Conservation (phyloP, 2,329 filamentous ascomycete species). For the Apiospora phragmitis region DNA sequence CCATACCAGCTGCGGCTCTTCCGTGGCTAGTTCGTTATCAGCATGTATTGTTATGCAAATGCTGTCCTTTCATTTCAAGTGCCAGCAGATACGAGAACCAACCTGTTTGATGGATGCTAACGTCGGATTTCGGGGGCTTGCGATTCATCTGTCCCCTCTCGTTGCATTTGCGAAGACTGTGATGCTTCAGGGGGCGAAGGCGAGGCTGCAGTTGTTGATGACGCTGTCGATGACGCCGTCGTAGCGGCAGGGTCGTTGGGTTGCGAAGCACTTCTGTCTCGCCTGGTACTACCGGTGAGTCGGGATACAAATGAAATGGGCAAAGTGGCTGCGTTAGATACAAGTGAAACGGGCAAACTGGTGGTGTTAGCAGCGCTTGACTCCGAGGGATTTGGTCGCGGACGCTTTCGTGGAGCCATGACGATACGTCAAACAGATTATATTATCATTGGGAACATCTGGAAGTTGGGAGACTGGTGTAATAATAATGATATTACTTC, state of each 20-base stretch:
- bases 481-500: neutral
- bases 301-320: slow-evolving; percentile 18
- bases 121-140: slow-evolving; percentile 8
- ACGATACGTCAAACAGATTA: neutral
- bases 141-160: neutral
- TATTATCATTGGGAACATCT: neutral
- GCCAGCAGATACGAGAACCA: too few relatives aligned
- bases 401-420: slow-evolving; percentile 45
- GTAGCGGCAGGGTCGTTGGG: neutral
- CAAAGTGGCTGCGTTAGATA: slow-evolving; percentile 21
- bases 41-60: too few relatives aligned
- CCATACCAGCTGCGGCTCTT: slow-evolving; percentile 64
- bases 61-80: too few relatives aligned
- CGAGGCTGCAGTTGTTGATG: neutral
- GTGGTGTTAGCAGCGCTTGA: slow-evolving; percentile 21
- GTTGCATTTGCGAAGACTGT: neutral
- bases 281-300: neutral
- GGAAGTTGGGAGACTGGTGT: neutral
- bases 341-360: slow-evolving; percentile 21
- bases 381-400: slow-evolving; percentile 36
- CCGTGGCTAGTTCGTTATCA: too few relatives aligned
- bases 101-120: slow-evolving; percentile 7
- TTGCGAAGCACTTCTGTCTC: slow-evolving; percentile 11
- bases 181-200: neutral
- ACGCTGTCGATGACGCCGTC: neutral